phyloP scores from a whole-genome alignment of 108 stramenopile species.

The Conticribra weissflogii region DNA sequence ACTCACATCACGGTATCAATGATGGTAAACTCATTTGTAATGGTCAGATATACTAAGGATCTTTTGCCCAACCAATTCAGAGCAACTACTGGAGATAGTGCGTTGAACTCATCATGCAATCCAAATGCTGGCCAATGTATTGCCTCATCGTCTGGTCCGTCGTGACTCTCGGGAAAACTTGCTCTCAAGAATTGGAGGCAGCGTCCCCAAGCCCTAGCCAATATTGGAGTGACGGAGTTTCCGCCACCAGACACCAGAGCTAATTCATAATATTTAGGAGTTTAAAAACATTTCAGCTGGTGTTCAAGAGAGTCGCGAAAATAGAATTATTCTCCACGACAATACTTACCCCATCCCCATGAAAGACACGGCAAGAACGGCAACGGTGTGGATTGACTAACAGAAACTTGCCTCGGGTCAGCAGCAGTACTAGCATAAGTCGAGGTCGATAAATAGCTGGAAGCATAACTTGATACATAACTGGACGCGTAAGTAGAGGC shows the following conservation, averaged over 20 bases:
- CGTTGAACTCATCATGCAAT: conserved; percentile 81
- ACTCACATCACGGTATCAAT: conserved; percentile 90
- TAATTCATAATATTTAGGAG: too few species aligned
- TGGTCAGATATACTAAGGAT: conserved; percentile 68
- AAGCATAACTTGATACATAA: conserved; percentile 25
- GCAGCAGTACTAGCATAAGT: conserved; percentile 22
- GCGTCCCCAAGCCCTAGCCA: conserved; percentile 88
- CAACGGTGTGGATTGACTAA: conserved; percentile 4
- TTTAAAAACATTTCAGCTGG: too few species aligned
- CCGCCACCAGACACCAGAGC: conserved; percentile 75
- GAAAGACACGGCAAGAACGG: conserved; percentile 79
- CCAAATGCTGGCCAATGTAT: conserved; percentile 85
- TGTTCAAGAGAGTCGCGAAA: too few species aligned
- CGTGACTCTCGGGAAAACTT: conserved; percentile 57
- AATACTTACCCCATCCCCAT: conserved; percentile 86
- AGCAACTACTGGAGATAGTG: conserved; percentile 77
- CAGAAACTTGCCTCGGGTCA: background rate
- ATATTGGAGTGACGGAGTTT: conserved; percentile 69
- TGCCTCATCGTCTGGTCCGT: conserved; percentile 23
- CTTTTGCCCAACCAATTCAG: conserved; percentile 85
- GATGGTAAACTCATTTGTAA: conserved; percentile 75
- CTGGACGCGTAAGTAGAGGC: conserved; percentile 11
- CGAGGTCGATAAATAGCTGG: conserved; percentile 25
- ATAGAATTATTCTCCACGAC: conserved; percentile 76
- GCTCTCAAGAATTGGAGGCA: conserved; percentile 78